Evolutionary conservation across 805 yeast genomes (phyloP), one percentile per base, ranked within the genome.

Genomic region (Candida tallmaniae): DNA sequence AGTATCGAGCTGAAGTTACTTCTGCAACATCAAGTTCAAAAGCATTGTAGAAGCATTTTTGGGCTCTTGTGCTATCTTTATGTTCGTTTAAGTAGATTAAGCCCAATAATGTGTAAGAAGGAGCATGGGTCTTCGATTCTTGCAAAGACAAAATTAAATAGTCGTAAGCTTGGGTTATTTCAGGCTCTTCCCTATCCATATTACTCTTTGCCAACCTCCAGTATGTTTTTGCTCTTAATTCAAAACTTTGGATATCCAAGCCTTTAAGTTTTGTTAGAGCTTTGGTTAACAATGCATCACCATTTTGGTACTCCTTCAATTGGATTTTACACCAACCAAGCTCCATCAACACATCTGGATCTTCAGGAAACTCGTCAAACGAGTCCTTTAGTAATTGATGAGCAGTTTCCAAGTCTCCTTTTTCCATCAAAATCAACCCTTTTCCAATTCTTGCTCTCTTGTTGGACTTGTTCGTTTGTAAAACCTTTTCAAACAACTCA

Each of bases 31-130:
- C 93, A 20, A 90, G 60, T 49, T 90, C 97, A 52, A 90, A 84
- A 0, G 97, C 96, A 49, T 80, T 85, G 53, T 81, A 78, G 54
- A 81, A 90, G 55, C 96, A 88, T 52, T 86, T 87, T 35, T 79
- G 78, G 0, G 97, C 95, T 31, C 93, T 73, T 0, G 62, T 60
- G 18, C 58, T 52, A 49, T 88, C 96, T 7, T 65, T 58, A 40
- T 70, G 78, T 39, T 71, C 62, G 2, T 73, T 69, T 4, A 72
- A 58, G 48, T 86, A 89, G n/a, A 86, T 65, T 32, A 71, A 55
- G 16, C 98, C 98, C 17, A 93, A 61, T 2, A 87, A 71, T 0
- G 96, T 80, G 52, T 79, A 93, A 0, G 95, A 76, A 2, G 94
- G 80, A 0, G 96, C 89, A 53, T 68, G 76, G 19, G 70, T 75